phyloP scores from a whole-genome alignment of 345 rosid species.

The Cardiospermum halicacabum region DNA sequence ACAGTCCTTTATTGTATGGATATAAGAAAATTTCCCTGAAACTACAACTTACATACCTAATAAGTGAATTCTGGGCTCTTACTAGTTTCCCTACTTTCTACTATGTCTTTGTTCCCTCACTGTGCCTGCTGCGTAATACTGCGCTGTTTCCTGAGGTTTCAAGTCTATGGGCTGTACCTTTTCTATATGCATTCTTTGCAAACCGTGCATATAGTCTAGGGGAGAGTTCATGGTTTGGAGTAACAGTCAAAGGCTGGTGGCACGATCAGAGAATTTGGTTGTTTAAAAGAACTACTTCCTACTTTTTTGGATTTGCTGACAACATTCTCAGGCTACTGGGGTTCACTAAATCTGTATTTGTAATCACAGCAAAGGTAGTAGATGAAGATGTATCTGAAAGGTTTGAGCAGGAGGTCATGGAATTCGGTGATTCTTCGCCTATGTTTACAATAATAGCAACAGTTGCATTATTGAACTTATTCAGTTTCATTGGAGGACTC shows the following conservation, averaged over 20 bases:
- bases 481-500: slow-evolving; percentile 23
- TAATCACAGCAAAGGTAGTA: slow-evolving; percentile 32
- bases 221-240: slow-evolving; percentile 24
- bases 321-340: slow-evolving; percentile 30
- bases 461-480: slow-evolving; percentile 35
- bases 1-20: slow-evolving; percentile 29
- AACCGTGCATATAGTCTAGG: slow-evolving; percentile 20
- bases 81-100: slow-evolving; percentile 27
- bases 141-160: slow-evolving; percentile 42
- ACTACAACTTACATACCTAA: slow-evolving; percentile 24
- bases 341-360: slow-evolving; percentile 25
- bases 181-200: slow-evolving; percentile 26
- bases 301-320: slow-evolving; percentile 33
- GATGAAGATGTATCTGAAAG: slow-evolving; percentile 30
- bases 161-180: slow-evolving; percentile 36
- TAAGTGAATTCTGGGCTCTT: slow-evolving; percentile 28
- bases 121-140: slow-evolving; percentile 31
- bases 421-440: slow-evolving; percentile 41
- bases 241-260: slow-evolving; percentile 43
- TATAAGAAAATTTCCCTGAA: slow-evolving; percentile 22
- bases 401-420: slow-evolving; percentile 35
- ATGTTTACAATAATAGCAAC: slow-evolving; percentile 39
- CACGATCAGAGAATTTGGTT: slow-evolving; percentile 37
- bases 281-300: slow-evolving; percentile 42
- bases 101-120: slow-evolving; percentile 38